phyloP scores from a whole-genome alignment of 2,329 filamentous ascomycete species.

The Aspergillus hiratsukae region DNA sequence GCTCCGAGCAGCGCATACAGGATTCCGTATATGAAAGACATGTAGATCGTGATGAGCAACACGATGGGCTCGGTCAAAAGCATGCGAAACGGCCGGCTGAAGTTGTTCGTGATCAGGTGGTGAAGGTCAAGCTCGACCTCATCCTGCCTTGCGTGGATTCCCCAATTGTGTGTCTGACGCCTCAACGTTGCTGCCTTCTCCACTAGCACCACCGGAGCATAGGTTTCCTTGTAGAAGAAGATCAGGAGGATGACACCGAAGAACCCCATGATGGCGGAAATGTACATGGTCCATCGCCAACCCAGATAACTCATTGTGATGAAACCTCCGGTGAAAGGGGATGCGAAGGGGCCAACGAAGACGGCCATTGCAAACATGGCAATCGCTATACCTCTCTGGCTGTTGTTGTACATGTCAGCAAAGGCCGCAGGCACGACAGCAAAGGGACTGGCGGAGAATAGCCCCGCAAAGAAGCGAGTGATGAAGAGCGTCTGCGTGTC shows the following conservation, averaged over 20 bases:
- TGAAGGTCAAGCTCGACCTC: slow-evolving; percentile 49
- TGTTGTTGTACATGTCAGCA: slow-evolving; percentile 49
- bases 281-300: slow-evolving; percentile 51
- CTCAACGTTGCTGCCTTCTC: slow-evolving; percentile 45
- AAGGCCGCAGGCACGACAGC: slow-evolving; percentile 41
- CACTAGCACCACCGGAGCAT: slow-evolving; percentile 40
- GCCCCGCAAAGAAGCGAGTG: slow-evolving; percentile 44
- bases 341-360: slow-evolving; percentile 46
- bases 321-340: slow-evolving; percentile 50
- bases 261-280: slow-evolving; percentile 52
- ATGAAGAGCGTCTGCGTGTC: slow-evolving; percentile 40
- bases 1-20: slow-evolving; percentile 28
- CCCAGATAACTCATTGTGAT: slow-evolving; percentile 45
- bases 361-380: slow-evolving; percentile 48
- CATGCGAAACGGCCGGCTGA: slow-evolving; percentile 40
- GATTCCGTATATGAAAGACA: slow-evolving; percentile 28
- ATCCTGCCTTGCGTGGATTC: slow-evolving; percentile 53
- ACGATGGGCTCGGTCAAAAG: slow-evolving; percentile 40
- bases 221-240: slow-evolving; percentile 50
- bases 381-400: slow-evolving; percentile 38
- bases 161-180: slow-evolving; percentile 54
- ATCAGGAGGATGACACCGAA: slow-evolving; percentile 32
- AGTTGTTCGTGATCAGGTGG: slow-evolving; percentile 45
- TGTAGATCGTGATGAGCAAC: slow-evolving; percentile 25
- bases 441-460: slow-evolving; percentile 43